A percentile compares a stretch with the other conserved stretches of the same genome.
Evolutionary conservation across 176 grass and related monocot genomes (phyloP).

Genomic region (Raddia distichophylla): DNA sequence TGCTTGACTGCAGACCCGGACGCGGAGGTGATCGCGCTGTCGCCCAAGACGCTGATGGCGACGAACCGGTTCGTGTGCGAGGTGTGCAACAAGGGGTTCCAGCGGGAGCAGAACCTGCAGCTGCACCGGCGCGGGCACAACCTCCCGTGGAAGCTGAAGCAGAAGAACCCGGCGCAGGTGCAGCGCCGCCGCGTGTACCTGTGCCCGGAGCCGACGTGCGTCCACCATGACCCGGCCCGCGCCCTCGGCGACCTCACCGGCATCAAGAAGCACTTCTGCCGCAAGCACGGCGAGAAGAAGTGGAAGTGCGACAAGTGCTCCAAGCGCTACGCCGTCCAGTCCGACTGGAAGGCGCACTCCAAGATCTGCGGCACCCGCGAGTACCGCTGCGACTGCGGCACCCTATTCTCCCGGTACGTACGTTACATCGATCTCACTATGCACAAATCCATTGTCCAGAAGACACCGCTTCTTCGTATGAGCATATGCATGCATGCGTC

Average conservation of each 20-base stretch:
- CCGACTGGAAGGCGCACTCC: constrained; percentile 98
- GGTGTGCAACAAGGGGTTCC: constrained; percentile 99
- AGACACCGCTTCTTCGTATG: too few relatives aligned
- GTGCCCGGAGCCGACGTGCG: constrained; percentile 92
- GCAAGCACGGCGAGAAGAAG: constrained; percentile 99
- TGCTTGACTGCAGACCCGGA: constrained; percentile 61
- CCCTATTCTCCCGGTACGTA: constrained; percentile 89
- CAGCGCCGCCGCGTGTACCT: constrained; percentile 88
- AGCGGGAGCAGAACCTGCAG: constrained; percentile 97
- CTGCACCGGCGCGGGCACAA: constrained; percentile 97
- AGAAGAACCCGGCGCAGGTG: constrained; percentile 74
- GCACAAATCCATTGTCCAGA: too few relatives aligned
- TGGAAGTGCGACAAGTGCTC: constrained; percentile 99
- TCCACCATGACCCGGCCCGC: constrained; percentile 90
- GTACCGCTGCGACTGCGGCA: constrained; percentile 98
- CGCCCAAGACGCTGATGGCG: constrained; percentile 90
- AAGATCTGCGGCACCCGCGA: constrained; percentile 99
- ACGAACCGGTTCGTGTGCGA: constrained; percentile 98
- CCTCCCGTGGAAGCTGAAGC: constrained; percentile 98
- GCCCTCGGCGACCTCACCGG: constrained; percentile 96
- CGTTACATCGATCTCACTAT: neutral
- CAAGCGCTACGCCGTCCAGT: constrained; percentile 97
- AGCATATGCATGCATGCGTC: neutral
- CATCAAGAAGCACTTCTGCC: constrained; percentile 99
- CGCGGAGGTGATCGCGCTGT: constrained; percentile 95